phyloP scores from a whole-genome alignment of 2,329 filamentous ascomycete species.

The Colletotrichum coccodes region DNA sequence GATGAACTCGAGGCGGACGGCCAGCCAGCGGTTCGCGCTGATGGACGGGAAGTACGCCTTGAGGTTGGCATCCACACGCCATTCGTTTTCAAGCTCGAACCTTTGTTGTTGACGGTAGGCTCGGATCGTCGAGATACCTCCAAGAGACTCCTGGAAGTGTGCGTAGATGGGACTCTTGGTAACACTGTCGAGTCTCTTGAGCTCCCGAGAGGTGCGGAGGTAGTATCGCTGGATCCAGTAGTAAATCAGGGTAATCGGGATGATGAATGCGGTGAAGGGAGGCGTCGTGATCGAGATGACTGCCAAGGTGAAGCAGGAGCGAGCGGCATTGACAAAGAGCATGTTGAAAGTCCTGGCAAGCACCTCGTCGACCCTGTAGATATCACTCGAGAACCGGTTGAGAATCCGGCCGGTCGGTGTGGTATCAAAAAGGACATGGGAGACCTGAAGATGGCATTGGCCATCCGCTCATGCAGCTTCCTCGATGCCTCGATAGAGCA shows the following conservation, averaged over 20 bases:
- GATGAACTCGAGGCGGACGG: constrained; percentile 93
- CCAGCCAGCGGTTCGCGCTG: constrained; percentile 93
- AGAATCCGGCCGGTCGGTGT: constrained; percentile 96
- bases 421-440: constrained; percentile 98
- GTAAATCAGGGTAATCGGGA: constrained; percentile 85
- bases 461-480: constrained; percentile 97
- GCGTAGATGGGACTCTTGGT: constrained; percentile 96
- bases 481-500: constrained; percentile 98
- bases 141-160: constrained; percentile 97
- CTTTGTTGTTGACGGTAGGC: constrained; percentile 90
- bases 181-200: constrained; percentile 95
- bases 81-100: constrained; percentile 95
- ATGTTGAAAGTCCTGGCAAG: constrained; percentile 98
- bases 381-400: constrained; percentile 91
- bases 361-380: constrained; percentile 89
- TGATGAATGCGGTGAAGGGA: constrained; percentile 80
- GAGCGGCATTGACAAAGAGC: constrained; percentile 82
- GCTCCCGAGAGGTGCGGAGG: constrained; percentile 91
- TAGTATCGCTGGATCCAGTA: constrained; percentile 98
- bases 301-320: constrained; percentile 83
- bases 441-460: constrained; percentile 94
- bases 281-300: constrained; percentile 88
- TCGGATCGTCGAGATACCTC: constrained; percentile 93
- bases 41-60: constrained; percentile 96
- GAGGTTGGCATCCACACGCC: constrained; percentile 94